Evolutionary conservation across 2,329 filamentous ascomycete genomes (phyloP).

Genomic region (Lachnellula willkommii): DNA sequence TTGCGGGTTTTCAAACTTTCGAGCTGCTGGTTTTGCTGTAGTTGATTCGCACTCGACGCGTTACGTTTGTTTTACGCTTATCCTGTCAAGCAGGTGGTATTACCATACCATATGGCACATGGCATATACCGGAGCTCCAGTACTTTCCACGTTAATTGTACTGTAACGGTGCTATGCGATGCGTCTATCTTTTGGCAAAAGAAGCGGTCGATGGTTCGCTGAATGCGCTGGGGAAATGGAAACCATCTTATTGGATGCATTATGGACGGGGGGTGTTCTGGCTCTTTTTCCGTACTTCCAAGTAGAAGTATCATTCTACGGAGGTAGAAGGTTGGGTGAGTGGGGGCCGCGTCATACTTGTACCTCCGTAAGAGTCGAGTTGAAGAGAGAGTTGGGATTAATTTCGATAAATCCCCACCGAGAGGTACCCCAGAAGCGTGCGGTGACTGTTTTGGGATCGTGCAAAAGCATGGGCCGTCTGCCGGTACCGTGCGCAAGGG

Average conservation of each 20-base stretch:
- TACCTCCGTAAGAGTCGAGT: neutral
- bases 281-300: neutral
- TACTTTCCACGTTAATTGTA: neutral
- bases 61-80: slow-evolving; percentile 4
- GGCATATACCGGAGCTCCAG: neutral
- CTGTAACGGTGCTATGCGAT: neutral
- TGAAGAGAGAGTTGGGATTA: neutral
- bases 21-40: too few species aligned
- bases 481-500: too few species aligned
- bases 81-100: neutral
- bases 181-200: neutral
- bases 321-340: neutral
- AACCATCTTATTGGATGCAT: neutral
- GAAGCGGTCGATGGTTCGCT: neutral
- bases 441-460: neutral
- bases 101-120: too few species aligned
- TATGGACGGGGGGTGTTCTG: neutral
- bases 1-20: too few species aligned
- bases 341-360: neutral
- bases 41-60: neutral
- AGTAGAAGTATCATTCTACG: neutral
- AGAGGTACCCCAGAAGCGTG: neutral
- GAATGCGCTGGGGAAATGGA: neutral
- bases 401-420: neutral
- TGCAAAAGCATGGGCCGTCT: neutral